These are phyloP conservation scores for Areca catechu DNA, from an alignment of 176 grass and related monocot species.

Conservation along the genomic window DNA sequence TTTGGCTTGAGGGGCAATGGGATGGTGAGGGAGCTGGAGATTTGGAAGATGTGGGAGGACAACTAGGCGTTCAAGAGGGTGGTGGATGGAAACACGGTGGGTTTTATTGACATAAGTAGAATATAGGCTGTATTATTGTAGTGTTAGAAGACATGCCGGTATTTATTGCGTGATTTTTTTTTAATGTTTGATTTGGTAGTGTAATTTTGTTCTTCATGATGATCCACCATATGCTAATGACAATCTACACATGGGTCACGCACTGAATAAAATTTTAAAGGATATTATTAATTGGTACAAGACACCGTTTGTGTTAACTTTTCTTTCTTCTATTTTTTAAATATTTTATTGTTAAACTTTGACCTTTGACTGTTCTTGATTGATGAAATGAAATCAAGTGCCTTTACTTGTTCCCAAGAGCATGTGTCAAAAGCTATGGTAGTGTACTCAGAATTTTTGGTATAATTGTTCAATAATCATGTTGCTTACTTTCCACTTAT, in stretches of 20 bases:
- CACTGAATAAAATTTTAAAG: constrained; percentile 92
- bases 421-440: too few species aligned
- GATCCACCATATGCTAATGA: constrained; percentile 96
- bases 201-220: constrained; percentile 83
- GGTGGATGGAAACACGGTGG: constrained; percentile 78
- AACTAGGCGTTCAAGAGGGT: constrained; percentile 87
- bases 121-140: too few species aligned
- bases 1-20: constrained; percentile 89
- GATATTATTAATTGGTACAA: constrained; percentile 99
- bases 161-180: neutral
- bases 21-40: constrained; percentile 66
- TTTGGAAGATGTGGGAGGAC: constrained; percentile 90
- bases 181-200: constrained; percentile 33
- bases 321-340: constrained; percentile 9
- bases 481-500: too few species aligned
- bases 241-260: constrained; percentile 93
- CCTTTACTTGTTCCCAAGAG: too few species aligned
- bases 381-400: too few species aligned
- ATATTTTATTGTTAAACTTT: too few species aligned
- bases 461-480: too few species aligned
- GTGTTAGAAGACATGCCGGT: neutral
- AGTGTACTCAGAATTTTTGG: too few species aligned
- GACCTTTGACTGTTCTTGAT: too few species aligned
- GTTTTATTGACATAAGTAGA: constrained; percentile 9
- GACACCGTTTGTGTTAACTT: constrained; percentile 21